Evolutionary conservation across 108 stramenopile genomes (phyloP).

Genomic region (Conticribra weissflogii): DNA sequence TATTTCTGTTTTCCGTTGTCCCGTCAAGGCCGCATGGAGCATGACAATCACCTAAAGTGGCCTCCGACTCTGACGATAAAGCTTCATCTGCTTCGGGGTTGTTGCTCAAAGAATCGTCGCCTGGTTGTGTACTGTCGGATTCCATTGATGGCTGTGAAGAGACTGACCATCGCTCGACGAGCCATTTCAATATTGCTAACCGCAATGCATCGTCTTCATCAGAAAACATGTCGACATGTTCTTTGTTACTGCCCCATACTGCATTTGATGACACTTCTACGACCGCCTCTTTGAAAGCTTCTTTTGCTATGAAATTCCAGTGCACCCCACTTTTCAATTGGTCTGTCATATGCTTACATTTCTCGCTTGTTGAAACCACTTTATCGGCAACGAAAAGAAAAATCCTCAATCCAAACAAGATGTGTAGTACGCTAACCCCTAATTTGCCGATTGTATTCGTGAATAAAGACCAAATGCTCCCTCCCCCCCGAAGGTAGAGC

Average conservation of each 20-base stretch:
- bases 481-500: conserved; percentile 7
- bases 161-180: conserved; percentile 33
- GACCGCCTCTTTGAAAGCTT: conserved; percentile 31
- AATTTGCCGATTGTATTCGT: conserved; percentile 16
- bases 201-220: conserved; percentile 39
- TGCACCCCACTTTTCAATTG: conserved; percentile 2
- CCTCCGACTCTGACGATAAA: not conserved
- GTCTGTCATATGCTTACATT: not conserved
- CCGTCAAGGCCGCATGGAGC: not conserved
- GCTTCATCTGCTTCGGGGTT: not conserved
- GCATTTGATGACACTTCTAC: conserved; percentile 31
- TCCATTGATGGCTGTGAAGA: conserved; percentile 10
- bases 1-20: not conserved
- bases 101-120: not conserved
- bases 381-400: conserved; percentile 10
- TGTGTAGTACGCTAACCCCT: conserved; percentile 4
- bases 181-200: conserved; percentile 37
- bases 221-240: conserved; percentile 17
- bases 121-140: not conserved
- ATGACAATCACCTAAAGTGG: not conserved
- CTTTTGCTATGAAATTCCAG: conserved; percentile 11
- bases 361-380: not conserved
- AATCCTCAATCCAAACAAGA: conserved; percentile 21
- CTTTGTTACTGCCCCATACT: conserved; percentile 23
- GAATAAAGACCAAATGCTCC: conserved; percentile 6